Base-by-base conservation (phyloP, 345 rosid genomes). In the Linum lewisii region DNA sequence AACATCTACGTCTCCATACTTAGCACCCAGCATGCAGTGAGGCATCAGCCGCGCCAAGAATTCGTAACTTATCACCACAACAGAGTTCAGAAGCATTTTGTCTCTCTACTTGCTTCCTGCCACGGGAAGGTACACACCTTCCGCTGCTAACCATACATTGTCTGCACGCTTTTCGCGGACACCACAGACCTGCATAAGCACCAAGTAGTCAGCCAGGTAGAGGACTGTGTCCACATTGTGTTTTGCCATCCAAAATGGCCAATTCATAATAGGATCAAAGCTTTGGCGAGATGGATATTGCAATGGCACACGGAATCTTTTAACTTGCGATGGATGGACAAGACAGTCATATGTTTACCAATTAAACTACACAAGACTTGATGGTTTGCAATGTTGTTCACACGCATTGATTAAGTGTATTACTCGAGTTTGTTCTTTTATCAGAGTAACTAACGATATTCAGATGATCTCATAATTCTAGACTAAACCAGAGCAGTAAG, bases 91-190 rank as follows among this genome's bases (percentile, higher is more conserved):
- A 42, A 42, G 14, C 47, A 42, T 42, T 29, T 42, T 42, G 47
- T 42, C 47, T 16, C 37, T 59, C 76, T 80, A 82, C 71, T 77
- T 71, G 81, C 84, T 84, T 62, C 69, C 79, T 0, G 82, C 69
- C 54, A 89, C 66, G 0, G 97, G 99, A 66, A 93, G 90, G 78
- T 93, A 93, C 10, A 84, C 89, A 13, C 99, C 99, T 76, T 93
- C 99, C 8, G 97, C 92, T 42, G 97, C 99, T 77, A 93, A 69
- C 99, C 99, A 93, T 37, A 93, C 64, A 19, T 87, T 93, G 73
- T 88, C 97, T 0, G 90, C 78, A 7, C 82, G 81, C 80, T 94
- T 94, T 72, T 94, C 97, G 24, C 85, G 63, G 53, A 94, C 51
- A 21, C 88, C 96, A 24, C 99, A 94, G 13, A 90, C 99, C 99